Conservation (phyloP, 441 rosid genomes). For the Biscutella laevigata region DNA sequence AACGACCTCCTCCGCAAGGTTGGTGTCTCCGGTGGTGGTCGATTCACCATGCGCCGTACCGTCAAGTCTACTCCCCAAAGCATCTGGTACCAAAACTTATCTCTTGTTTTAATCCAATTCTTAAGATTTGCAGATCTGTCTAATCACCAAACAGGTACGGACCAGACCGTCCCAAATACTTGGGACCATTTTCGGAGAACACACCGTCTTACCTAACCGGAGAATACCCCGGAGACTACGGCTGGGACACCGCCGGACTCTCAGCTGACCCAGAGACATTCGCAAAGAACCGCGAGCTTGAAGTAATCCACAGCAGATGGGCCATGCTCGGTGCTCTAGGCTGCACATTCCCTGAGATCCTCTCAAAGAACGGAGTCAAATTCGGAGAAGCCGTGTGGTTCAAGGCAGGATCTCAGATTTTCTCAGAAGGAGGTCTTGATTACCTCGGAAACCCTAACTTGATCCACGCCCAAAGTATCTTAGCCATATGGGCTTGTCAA, state of each 20-base stretch:
- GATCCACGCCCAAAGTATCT: slow-evolving; percentile 82
- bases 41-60: slow-evolving; percentile 68
- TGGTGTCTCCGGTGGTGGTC: slow-evolving; percentile 36
- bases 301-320: slow-evolving; percentile 88
- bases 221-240: slow-evolving; percentile 84
- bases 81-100: slow-evolving; percentile 52
- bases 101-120: not conserved
- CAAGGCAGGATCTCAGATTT: slow-evolving; percentile 85
- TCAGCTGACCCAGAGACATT: slow-evolving; percentile 90
- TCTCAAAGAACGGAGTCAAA: slow-evolving; percentile 68
- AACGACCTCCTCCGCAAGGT: slow-evolving; percentile 23
- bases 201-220: slow-evolving; percentile 85
- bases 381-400: slow-evolving; percentile 90
- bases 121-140: not conserved
- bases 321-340: slow-evolving; percentile 92
- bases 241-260: slow-evolving; percentile 90
- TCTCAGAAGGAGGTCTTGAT: slow-evolving; percentile 85
- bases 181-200: slow-evolving; percentile 91
- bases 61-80: slow-evolving; percentile 71
- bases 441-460: slow-evolving; percentile 86
- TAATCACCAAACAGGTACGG: slow-evolving; percentile 42
- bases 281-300: slow-evolving; percentile 88
- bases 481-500: slow-evolving; percentile 82
- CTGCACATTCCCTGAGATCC: slow-evolving; percentile 77
- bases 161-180: slow-evolving; percentile 83